Conservation (phyloP, 2,329 filamentous ascomycete species). For the Phialophora verrucosa region DNA sequence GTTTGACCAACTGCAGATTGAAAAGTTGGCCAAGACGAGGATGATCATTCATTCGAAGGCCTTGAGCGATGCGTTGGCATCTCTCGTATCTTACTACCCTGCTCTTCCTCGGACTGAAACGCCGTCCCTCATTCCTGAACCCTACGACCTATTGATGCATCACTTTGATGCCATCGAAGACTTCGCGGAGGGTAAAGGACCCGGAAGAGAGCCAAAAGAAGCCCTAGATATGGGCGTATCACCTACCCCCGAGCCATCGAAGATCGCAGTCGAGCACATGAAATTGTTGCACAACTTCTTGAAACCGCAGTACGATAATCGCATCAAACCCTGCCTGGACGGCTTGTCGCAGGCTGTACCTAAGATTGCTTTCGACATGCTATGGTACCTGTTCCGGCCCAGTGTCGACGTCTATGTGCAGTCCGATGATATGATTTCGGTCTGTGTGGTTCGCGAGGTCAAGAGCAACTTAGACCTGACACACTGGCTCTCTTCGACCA, state of each 20-base stretch:
- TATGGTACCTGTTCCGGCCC: not conserved
- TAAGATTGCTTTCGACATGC: not conserved
- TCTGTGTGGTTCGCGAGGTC: not conserved
- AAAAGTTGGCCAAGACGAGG: not conserved
- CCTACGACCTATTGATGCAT: not conserved
- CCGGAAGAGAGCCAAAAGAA: not conserved
- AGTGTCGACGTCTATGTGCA: not conserved
- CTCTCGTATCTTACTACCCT: not conserved
- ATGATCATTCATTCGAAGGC: not conserved
- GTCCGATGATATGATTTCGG: not conserved
- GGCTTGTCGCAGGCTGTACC: not conserved
- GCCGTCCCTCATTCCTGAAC: not conserved
- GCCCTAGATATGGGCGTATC: not conserved
- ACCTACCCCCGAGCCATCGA: not conserved
- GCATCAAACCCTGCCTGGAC: not conserved
- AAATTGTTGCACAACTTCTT: not conserved
- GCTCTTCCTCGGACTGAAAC: not conserved
- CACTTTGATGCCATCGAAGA: not conserved
- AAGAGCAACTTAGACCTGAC: not conserved
- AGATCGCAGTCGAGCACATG: not conserved
- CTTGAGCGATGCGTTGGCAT: not conserved
- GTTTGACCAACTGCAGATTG: not conserved
- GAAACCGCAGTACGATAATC: not conserved
- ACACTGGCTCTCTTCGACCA: not conserved
- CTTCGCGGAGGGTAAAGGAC: not conserved